Percentiles rank a stretch among this genome's conserved stretches.
Conservation (phyloP, 2,329 filamentous ascomycete species). For the Hypocreales sp. region DNA sequence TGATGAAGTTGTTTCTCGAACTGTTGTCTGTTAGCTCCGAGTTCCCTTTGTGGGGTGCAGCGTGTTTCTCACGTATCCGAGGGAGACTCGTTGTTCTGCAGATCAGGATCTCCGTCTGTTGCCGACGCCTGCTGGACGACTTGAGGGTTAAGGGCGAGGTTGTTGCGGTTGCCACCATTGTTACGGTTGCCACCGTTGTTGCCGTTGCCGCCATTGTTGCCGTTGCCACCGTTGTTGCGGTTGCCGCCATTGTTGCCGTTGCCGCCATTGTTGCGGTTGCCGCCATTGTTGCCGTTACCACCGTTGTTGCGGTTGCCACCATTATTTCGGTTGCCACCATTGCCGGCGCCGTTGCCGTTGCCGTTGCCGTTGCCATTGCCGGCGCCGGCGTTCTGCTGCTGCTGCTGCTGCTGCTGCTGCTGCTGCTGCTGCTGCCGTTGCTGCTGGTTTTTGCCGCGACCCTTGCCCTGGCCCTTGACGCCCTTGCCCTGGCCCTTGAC, state of each 20-base stretch:
- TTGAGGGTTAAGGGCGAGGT: constrained; percentile 21
- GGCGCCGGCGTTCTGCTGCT: no score
- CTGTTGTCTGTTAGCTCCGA: constrained; percentile 18
- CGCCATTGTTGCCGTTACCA: background rate
- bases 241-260: background rate
- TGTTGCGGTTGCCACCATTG: constrained; percentile 6
- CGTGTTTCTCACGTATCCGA: constrained; percentile 32
- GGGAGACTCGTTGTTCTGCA: constrained; percentile 10
- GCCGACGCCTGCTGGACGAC: constrained; percentile 34
- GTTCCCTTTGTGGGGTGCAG: background rate
- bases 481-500: no score
- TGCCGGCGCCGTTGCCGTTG: constrained; percentile 9
- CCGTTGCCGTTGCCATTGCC: constrained; percentile 8
- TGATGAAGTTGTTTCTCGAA: constrained; percentile 46
- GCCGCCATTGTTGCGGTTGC: no score
- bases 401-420: no score
- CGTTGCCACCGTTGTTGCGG: no score
- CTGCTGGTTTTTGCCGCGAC: constrained; percentile 10
- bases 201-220: no score
- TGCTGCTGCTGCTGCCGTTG: no score
- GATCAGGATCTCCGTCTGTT: constrained; percentile 30
- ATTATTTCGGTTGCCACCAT: no score
- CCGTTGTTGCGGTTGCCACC: no score
- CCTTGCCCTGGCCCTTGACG: constrained; percentile 10
- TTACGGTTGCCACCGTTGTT: no score